A percentile compares a stretch with the other conserved stretches of the same genome.
Conservation (phyloP, 352 stramenopile genomes). For the Phytophthora boehmeriae region DNA sequence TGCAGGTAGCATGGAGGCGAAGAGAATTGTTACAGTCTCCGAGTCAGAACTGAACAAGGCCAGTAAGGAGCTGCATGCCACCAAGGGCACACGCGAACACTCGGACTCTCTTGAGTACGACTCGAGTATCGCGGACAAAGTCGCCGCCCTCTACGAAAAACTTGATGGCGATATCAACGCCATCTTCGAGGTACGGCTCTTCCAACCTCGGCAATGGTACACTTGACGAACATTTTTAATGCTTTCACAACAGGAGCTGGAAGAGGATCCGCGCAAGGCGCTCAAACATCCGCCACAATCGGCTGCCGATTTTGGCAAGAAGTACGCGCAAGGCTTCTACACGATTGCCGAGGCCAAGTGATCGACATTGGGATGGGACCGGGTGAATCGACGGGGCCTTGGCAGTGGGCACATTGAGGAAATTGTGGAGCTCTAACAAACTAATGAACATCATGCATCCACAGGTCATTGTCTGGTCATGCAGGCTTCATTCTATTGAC, state of each 20-base stretch:
- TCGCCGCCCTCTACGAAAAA: constrained; percentile 68
- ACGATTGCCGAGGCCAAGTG: constrained; percentile 84
- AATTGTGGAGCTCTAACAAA: constrained; percentile 9
- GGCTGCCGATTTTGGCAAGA: constrained; percentile 74
- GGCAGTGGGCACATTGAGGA: constrained; percentile 2
- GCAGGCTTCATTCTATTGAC: not conserved
- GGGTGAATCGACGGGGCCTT: not conserved
- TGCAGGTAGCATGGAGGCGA: constrained; percentile 59
- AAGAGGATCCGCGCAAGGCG: constrained; percentile 80
- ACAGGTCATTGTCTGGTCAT: constrained; percentile 8
- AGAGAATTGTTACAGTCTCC: constrained; percentile 46
- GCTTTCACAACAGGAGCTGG: constrained; percentile 47
- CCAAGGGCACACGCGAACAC: constrained; percentile 65
- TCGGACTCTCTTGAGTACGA: constrained; percentile 80
- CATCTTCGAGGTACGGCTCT: constrained; percentile 72
- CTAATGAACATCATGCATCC: constrained; percentile 28
- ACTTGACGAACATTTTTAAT: not conserved
- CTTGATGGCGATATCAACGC: constrained; percentile 62
- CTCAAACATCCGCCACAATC: constrained; percentile 72
- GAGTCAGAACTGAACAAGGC: constrained; percentile 66
- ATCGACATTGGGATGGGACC: constrained; percentile 3
- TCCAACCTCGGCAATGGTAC: too few species aligned
- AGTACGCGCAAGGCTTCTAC: constrained; percentile 86
- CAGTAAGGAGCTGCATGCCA: constrained; percentile 65
- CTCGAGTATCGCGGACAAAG: constrained; percentile 50